Evolutionary conservation across 805 yeast genomes (phyloP), one percentile per base, ranked within the genome.

Genomic region (Yamadazyma phyllophila): DNA sequence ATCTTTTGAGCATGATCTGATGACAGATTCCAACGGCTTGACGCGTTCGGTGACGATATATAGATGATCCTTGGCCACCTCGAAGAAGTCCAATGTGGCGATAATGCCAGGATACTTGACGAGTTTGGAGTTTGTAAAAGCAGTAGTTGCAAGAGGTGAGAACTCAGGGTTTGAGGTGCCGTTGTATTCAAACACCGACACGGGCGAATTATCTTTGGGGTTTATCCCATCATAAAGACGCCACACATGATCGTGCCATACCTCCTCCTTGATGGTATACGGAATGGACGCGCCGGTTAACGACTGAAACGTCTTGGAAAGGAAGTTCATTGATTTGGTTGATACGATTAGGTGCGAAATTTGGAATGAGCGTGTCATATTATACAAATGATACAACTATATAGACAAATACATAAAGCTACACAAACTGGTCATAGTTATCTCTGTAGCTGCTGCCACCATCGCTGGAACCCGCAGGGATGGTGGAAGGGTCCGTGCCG

Each of bases 51-150:
- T 81, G 5, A 88, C 72, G 16, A 88, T 71, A 51, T 82, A 79
- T 10, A 84, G 60, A 31, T 62, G 62, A 9, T 71, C 65, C 10
- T 71, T 64, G 38, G 85, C 91, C 44, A 69, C 74, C 59, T 85
- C 89, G 36, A 80, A 71, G 13, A 83, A 76, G 52, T 88, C 96
- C 4, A 84, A 57, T 14, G 80, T 73, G 34, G 73, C 68, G 40
- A 88, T 64, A 9, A 87, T 74, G 0, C 91, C 90, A 0, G 96
- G 96, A 11, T 84, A 67, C 46, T 81, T 74, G 55, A 87, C 68
- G 15, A 79, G 69, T 57, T 82, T 80, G 50, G 80, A 66, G 57
- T 78, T 70, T 36, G 58, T 62, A 52, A 63, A 70, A 12, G 66
- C 57, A 49, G 71, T 70, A 38, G 62, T 57, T 3, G 75, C 76